Percentiles rank a stretch among this genome's conserved stretches.
These are phyloP conservation scores for Setaria viridis DNA, from an alignment of 202 grass and related monocot genomes.

Conservation along the genomic window DNA sequence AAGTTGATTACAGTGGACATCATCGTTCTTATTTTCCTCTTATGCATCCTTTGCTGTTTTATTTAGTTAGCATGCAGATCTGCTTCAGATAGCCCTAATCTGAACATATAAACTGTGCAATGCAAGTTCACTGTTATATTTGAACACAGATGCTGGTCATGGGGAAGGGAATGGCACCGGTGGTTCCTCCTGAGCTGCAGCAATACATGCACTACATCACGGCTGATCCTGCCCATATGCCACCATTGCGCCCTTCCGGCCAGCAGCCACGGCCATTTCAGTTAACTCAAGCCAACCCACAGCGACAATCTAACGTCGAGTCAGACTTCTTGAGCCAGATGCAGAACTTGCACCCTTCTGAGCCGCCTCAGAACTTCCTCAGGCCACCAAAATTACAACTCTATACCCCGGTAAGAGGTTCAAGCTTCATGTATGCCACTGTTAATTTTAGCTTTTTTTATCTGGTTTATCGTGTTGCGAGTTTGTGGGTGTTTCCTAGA, in stretches of 20 bases:
- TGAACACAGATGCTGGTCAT: slow-evolving; percentile 79
- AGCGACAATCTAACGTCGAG: slow-evolving; percentile 50
- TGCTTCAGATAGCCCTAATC: neutral
- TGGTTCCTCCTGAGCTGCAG: slow-evolving; percentile 74
- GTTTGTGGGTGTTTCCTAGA: neutral
- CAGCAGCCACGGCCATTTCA: slow-evolving; percentile 48
- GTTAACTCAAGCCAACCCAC: slow-evolving; percentile 48
- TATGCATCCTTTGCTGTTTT: neutral
- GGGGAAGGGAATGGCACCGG: slow-evolving; percentile 80
- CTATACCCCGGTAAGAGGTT: slow-evolving; percentile 35
- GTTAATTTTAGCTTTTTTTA: neutral
- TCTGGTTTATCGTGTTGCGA: neutral
- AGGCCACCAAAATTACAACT: slow-evolving; percentile 56
- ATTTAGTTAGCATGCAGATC: neutral
- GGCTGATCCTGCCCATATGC: slow-evolving; percentile 53
- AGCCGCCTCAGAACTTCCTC: slow-evolving; percentile 62
- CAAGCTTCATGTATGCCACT: neutral
- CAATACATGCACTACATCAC: slow-evolving; percentile 77
- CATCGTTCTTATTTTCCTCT: neutral
- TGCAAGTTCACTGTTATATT: slow-evolving; percentile 11
- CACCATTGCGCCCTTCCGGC: slow-evolving; percentile 33
- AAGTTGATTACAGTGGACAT: neutral
- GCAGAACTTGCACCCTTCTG: slow-evolving; percentile 59
- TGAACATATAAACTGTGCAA: neutral
- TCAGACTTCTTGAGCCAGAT: slow-evolving; percentile 58